Conservation (phyloP, 2,329 filamentous ascomycete species). For the Stachybotrys chartarum region DNA sequence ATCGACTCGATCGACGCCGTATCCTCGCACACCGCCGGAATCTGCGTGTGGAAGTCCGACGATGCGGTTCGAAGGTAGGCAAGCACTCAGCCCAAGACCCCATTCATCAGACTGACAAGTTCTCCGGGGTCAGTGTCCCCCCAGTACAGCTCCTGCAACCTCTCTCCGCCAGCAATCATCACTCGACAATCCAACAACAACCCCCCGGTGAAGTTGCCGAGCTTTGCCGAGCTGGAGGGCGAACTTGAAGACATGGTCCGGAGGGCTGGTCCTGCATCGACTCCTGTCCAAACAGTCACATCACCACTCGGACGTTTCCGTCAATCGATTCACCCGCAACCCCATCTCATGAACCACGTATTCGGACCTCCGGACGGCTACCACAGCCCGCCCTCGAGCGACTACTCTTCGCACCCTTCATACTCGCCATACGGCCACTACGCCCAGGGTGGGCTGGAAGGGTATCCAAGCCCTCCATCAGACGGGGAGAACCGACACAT, state of each 20-base stretch:
- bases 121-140: not conserved
- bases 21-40: constrained; percentile 14
- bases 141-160: not conserved
- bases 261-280: constrained; percentile 9
- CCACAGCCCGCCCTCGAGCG: constrained; percentile 1
- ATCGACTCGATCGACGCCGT: not conserved
- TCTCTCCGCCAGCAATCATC: not conserved
- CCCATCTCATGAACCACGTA: not conserved
- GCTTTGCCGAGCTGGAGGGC: not conserved
- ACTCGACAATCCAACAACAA: not conserved
- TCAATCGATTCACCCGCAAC: not conserved
- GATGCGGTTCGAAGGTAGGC: constrained; percentile 23
- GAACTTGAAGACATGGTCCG: not conserved
- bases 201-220: not conserved
- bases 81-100: not conserved
- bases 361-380: constrained; percentile 14
- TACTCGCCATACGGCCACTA: constrained; percentile 15
- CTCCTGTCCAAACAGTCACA: constrained; percentile 10
- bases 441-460: constrained; percentile 13
- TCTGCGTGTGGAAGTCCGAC: constrained; percentile 27
- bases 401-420: not conserved
- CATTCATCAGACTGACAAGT: not conserved
- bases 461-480: constrained; percentile 27
- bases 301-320: not conserved
- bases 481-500: constrained; percentile 30